Conservation (phyloP, 2,329 filamentous ascomycete genomes). For the Colletotrichum euphorbiae region DNA sequence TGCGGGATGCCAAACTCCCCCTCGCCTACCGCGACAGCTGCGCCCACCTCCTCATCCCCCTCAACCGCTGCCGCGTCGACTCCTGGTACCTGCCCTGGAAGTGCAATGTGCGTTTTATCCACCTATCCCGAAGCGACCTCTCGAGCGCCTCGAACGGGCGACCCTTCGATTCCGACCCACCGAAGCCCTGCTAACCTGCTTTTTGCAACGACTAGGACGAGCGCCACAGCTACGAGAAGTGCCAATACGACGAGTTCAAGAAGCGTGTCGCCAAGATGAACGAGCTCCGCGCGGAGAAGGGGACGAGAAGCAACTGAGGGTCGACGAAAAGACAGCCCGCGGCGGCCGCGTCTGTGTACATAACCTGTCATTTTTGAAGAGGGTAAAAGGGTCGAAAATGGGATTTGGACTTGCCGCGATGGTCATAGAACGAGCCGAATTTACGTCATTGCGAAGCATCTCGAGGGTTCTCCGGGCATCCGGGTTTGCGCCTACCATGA, state of each 20-base stretch:
- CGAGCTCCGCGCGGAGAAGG: constrained; percentile 88
- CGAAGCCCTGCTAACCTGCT: constrained; percentile 21
- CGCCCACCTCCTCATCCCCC: constrained; percentile 91
- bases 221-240: constrained; percentile 98
- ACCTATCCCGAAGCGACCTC: not conserved
- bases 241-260: constrained; percentile 99
- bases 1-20: constrained; percentile 90
- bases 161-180: not conserved
- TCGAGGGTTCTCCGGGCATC: no score
- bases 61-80: constrained; percentile 93
- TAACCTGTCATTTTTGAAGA: constrained; percentile 29
- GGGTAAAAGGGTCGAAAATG: constrained; percentile 21
- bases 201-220: constrained; percentile 73
- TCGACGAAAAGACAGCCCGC: constrained; percentile 14
- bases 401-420: constrained; percentile 21
- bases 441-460: constrained; percentile 31
- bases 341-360: constrained; percentile 37
- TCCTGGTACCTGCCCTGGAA: constrained; percentile 98
- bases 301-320: constrained; percentile 81
- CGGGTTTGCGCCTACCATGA: no score
- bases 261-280: constrained; percentile 99
- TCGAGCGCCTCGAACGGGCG: not conserved
- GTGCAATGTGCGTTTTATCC: constrained; percentile 79
- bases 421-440: constrained; percentile 39
- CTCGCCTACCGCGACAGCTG: constrained; percentile 95